These are phyloP conservation scores for Haplosporangium sp. DNA, from an alignment of 371 early-diverging fungal species.

Conservation along the genomic window DNA sequence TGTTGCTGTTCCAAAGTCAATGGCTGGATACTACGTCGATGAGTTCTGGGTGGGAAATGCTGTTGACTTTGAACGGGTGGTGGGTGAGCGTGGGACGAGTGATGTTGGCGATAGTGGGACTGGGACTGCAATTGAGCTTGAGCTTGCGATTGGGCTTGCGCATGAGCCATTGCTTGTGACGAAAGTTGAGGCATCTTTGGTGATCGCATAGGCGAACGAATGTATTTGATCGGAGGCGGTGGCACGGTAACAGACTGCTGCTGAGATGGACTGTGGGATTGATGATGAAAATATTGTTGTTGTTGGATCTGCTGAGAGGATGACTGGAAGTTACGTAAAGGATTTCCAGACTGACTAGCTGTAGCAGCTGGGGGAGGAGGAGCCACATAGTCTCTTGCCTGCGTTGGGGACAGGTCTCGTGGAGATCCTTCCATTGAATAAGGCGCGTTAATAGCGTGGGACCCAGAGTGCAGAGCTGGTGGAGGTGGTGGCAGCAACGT, in stretches of 20 bases:
- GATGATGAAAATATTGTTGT: conserved; percentile 21
- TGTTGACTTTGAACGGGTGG: conserved; percentile 23
- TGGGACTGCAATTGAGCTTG: conserved; percentile 41
- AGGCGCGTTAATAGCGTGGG: conserved; percentile 20
- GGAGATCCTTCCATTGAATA: conserved; percentile 21
- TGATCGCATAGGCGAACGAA: conserved; percentile 44
- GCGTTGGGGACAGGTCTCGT: background rate
- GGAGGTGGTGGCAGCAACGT: conserved; percentile 42
- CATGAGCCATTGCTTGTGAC: conserved; percentile 48
- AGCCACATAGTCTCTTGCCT: conserved; percentile 6
- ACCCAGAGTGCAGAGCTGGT: conserved; percentile 30
- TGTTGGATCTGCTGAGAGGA: conserved; percentile 15
- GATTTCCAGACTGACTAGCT: background rate
- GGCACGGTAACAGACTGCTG: conserved; percentile 24
- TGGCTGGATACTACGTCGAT: conserved; percentile 54
- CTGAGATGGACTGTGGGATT: conserved; percentile 18
- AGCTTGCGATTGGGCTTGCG: conserved; percentile 39
- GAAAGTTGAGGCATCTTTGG: conserved; percentile 52
- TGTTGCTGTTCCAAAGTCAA: conserved; percentile 51
- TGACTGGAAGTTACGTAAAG: conserved; percentile 1
- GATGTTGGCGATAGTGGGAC: conserved; percentile 29
- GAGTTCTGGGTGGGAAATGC: conserved; percentile 48
- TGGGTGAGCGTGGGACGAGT: conserved; percentile 20
- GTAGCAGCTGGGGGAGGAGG: conserved; percentile 13
- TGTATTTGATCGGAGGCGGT: conserved; percentile 39